phyloP scores from a whole-genome alignment of 331 rosid genomes.

The Pyrus hybrid region DNA sequence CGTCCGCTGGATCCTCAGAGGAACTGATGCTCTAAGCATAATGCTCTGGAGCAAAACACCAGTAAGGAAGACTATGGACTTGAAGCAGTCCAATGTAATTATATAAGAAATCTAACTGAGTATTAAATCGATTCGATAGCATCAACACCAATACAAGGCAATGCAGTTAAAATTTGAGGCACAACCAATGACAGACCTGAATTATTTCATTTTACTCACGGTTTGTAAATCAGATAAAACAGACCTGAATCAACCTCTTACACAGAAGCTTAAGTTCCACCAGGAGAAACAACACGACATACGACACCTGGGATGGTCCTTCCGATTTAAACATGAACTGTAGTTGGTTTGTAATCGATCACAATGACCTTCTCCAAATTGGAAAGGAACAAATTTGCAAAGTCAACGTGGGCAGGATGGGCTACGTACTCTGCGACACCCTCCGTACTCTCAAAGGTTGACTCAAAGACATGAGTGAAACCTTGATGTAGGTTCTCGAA shows the following conservation, averaged over 20 bases:
- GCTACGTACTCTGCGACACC: constrained; percentile 62
- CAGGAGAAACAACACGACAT: not conserved
- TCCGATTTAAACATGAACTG: constrained; percentile 7
- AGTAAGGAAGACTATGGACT: too few species aligned
- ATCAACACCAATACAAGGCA: not conserved
- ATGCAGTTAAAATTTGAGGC: not conserved
- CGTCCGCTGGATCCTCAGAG: too few species aligned
- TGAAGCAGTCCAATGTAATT: too few species aligned
- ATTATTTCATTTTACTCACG: not conserved
- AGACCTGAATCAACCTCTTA: not conserved
- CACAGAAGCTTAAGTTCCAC: not conserved
- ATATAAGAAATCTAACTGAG: not conserved
- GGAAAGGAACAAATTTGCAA: constrained; percentile 39
- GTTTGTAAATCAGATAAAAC: not conserved
- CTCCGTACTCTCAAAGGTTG: constrained; percentile 72
- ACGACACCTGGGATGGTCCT: not conserved
- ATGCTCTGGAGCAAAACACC: not conserved
- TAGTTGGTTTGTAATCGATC: constrained; percentile 59
- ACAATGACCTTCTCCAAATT: constrained; percentile 43
- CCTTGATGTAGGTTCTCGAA: constrained; percentile 75
- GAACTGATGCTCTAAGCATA: not conserved
- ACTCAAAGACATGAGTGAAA: constrained; percentile 76
- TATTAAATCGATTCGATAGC: not conserved
- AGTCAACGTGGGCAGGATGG: constrained; percentile 68
- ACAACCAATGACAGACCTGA: not conserved